Evolutionary conservation across 306 rosid species (phyloP), one percentile per base, ranked within the genome.

Genomic region (Vigna reflexopilosa): DNA sequence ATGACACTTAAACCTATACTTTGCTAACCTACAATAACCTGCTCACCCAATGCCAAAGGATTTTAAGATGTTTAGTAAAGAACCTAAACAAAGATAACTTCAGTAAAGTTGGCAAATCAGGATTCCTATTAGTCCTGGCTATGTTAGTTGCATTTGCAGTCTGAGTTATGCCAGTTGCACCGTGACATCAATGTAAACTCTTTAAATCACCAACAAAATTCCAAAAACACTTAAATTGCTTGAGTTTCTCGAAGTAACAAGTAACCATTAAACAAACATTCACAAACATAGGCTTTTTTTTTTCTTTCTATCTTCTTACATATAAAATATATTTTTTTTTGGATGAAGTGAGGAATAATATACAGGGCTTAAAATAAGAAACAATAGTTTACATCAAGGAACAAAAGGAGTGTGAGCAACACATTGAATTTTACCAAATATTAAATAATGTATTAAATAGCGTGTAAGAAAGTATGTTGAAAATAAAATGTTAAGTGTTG

Each of bases 41-140:
- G 10, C 40, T 10, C n/a, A 38, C 20, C 19, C 15, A 72, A 34
- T 72, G 51, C 52, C 65, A 36, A 54, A 70, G 75, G 77, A 7
- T 52, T 72, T 72, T 52, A 54, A 34, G 51, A 34, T 36, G 34
- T 72, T 52, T 34, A 45, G 42, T 51, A 32, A 54, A 11, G 50
- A 51, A 36, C 19, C 64, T 47, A 2, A 34, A 32, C 30, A 52
- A 52, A 32, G 16, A 22, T 34, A 49, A 28, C 17, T 2, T 52
- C 19, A 51, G 52, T 71, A 52, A 71, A 71, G 50, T 32, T 11
- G 6, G 64, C 64, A 17, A 54, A 51, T 17, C 34, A 52, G 20
- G 63, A 51, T 10, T 32, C 49, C 48, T 55, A 5, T 28, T 70
- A 47, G 75, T 16, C 45, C 16, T 16, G 28, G n/a, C 61, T 11